Evolutionary conservation across 257 asterid species (phyloP).

Genomic region (Nicotiana obtusifolia): DNA sequence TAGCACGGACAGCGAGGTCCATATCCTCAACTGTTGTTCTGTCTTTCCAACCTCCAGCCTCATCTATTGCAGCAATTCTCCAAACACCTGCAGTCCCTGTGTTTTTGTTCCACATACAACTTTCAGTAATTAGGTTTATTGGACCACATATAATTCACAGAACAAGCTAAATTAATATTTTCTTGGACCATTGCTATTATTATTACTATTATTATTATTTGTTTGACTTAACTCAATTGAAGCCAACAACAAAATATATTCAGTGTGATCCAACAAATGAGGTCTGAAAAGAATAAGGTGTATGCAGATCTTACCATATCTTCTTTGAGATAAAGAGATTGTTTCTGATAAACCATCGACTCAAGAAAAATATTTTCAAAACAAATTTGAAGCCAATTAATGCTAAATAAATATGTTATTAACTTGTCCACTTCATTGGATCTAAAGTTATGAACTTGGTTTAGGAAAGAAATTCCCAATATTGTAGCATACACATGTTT

Average conservation of each 20-base stretch:
- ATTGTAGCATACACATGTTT: not conserved
- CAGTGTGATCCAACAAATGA: no score
- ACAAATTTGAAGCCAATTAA: no score
- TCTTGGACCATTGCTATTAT: not conserved
- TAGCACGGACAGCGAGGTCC: slow-evolving; percentile 98
- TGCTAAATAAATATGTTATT: not conserved
- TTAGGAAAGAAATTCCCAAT: not conserved
- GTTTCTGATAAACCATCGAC: no score
- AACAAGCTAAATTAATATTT: not conserved
- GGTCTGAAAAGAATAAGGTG: no score
- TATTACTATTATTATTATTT: not conserved
- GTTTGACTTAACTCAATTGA: not conserved
- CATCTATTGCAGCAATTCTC: slow-evolving; percentile 85
- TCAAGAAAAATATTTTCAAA: no score
- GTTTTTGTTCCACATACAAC: slow-evolving; percentile 5
- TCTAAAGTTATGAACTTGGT: not conserved
- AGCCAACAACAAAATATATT: not conserved
- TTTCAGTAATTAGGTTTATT: not conserved
- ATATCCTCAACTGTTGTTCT: slow-evolving; percentile 95
- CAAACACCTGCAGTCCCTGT: slow-evolving; percentile 95
- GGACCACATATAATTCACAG: not conserved
- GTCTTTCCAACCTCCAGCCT: slow-evolving; percentile 99
- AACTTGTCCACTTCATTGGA: not conserved
- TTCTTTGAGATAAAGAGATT: no score
- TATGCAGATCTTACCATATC: no score